These are phyloP conservation scores for Sarcodon sp. DNA, from an alignment of 768 basidiomycete species.

Conservation along the genomic window DNA sequence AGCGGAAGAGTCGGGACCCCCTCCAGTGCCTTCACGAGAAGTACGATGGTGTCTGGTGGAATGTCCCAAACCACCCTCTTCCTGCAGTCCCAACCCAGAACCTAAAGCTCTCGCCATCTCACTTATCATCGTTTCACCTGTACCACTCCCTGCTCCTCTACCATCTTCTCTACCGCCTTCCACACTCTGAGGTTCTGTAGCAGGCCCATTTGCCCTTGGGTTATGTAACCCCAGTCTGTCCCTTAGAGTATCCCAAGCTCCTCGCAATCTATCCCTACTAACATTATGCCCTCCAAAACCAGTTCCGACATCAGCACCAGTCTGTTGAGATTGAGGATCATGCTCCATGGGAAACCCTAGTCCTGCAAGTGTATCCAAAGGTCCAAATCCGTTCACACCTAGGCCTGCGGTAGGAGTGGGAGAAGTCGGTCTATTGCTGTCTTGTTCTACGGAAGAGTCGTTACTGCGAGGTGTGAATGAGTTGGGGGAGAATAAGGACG, in stretches of 20 bases:
- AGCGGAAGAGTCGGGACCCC: slow-evolving; percentile 1
- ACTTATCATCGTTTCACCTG: slow-evolving; percentile 55
- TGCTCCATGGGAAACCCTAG: slow-evolving; percentile 5
- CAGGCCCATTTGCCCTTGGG: neutral
- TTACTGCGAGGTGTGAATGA: slow-evolving; percentile 24
- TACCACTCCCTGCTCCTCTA: slow-evolving; percentile 9
- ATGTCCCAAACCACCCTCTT: neutral
- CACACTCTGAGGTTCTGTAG: neutral
- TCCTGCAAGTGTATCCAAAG: slow-evolving; percentile 16
- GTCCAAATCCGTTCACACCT: slow-evolving; percentile 13
- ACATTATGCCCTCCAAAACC: slow-evolving; percentile 6
- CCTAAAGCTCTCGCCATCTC: slow-evolving; percentile 79
- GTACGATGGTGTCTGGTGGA: too few species aligned
- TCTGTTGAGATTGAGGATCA: neutral
- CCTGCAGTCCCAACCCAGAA: slow-evolving; percentile 37
- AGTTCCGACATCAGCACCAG: neutral
- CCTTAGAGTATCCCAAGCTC: slow-evolving; percentile 55
- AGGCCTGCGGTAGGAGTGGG: slow-evolving; percentile 28
- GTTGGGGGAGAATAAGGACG: slow-evolving; percentile 55
- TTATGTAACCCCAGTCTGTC: slow-evolving; percentile 47
- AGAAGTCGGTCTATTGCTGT: slow-evolving; percentile 21
- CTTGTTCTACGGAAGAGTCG: slow-evolving; percentile 7
- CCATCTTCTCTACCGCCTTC: neutral
- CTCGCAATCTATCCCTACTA: slow-evolving; percentile 33
- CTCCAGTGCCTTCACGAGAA: neutral